phyloP scores from a whole-genome alignment of 2,329 filamentous ascomycete species.

The Phyllosticta citriasiana region DNA sequence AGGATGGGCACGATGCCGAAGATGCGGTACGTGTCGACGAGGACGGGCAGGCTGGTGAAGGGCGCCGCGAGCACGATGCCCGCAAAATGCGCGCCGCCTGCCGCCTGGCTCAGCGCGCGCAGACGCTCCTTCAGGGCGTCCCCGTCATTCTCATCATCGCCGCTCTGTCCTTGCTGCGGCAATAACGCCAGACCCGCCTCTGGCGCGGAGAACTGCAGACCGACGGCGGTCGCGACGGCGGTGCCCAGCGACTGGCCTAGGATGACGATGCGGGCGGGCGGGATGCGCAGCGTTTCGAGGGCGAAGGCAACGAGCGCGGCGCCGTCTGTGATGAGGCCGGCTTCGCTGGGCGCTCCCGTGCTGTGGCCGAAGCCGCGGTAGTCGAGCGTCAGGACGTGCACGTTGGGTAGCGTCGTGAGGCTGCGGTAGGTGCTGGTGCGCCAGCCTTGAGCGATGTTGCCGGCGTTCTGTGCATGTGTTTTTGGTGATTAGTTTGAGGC shows the following conservation, averaged over 20 bases:
- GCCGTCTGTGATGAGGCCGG: conserved; percentile 45
- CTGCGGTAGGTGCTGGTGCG: conserved; percentile 70
- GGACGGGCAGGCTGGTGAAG: conserved; percentile 63
- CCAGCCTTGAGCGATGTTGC: conserved; percentile 69
- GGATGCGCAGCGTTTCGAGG: conserved; percentile 40
- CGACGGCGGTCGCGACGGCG: conserved; percentile 61
- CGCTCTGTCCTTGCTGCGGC: conserved; percentile 11
- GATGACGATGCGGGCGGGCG: conserved; percentile 46
- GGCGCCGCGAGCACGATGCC: conserved; percentile 70
- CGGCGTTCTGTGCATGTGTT: conserved; percentile 57
- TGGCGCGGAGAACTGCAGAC: conserved; percentile 53
- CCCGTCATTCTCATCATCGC: conserved; percentile 16
- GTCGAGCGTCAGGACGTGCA: conserved; percentile 53
- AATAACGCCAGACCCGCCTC: conserved; percentile 15
- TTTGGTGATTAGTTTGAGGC: conserved; percentile 12
- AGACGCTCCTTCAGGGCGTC: conserved; percentile 31
- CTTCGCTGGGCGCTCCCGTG: conserved; percentile 45
- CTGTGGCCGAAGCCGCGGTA: conserved; percentile 52
- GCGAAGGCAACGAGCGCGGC: conserved; percentile 45
- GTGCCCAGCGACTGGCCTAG: conserved; percentile 53
- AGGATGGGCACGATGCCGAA: conserved; percentile 70
- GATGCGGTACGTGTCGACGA: conserved; percentile 69
- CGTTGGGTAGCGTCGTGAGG: conserved; percentile 55
- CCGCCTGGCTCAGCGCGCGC: background rate
- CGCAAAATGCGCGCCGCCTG: conserved; percentile 48